Conservation (phyloP, 345 rosid genomes). For the Salix dunnii region DNA sequence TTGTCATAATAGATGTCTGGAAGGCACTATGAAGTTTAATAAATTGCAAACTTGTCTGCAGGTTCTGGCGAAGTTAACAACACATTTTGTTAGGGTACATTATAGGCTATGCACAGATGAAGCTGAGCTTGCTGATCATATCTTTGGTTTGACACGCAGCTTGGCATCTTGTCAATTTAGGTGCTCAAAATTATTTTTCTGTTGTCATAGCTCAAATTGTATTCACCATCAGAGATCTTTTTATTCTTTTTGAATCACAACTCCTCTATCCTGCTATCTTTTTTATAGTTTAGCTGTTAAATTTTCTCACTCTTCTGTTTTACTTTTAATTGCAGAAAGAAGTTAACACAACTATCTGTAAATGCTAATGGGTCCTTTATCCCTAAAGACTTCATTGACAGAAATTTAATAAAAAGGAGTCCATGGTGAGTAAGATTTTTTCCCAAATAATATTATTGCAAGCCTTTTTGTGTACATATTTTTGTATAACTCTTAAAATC, state of each 20-base stretch:
- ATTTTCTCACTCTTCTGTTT: slow-evolving; percentile 13
- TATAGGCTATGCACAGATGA: slow-evolving; percentile 85
- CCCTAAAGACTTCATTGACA: slow-evolving; percentile 59
- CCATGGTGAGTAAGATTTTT: slow-evolving; percentile 46
- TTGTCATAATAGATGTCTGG: background rate
- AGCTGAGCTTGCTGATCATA: slow-evolving; percentile 90
- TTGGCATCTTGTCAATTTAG: slow-evolving; percentile 86
- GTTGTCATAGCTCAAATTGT: background rate
- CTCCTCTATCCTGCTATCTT: background rate
- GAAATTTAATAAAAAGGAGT: slow-evolving; percentile 56
- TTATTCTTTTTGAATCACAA: background rate
- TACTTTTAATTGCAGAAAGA: slow-evolving; percentile 53
- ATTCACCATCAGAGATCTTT: background rate
- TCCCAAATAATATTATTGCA: background rate
- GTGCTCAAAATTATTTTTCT: slow-evolving; percentile 23
- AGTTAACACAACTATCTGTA: slow-evolving; percentile 61
- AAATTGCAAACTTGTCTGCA: slow-evolving; percentile 25
- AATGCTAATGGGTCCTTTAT: slow-evolving; percentile 65
- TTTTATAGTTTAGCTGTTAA: background rate
- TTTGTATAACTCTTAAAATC: background rate
- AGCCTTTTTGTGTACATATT: background rate
- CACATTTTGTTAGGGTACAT: slow-evolving; percentile 65
- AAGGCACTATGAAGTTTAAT: background rate
- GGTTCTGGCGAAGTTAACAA: slow-evolving; percentile 71
- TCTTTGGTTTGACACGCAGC: slow-evolving; percentile 76